Evolutionary conservation across 2,329 filamentous ascomycete species (phyloP).

Genomic region (Dactylellina cionopaga): DNA sequence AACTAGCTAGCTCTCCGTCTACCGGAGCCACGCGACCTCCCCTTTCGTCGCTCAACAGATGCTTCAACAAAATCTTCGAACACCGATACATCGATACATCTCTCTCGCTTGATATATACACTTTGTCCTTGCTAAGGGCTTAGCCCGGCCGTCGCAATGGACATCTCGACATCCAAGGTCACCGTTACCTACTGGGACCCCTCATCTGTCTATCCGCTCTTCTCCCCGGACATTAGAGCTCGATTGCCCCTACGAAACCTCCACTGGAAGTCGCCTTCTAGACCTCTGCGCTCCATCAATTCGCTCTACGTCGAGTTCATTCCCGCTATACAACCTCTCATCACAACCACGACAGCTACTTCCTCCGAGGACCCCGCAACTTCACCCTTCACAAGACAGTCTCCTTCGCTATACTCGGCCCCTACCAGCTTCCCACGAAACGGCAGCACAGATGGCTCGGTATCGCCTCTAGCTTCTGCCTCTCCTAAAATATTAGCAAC

Average conservation of each 20-base stretch:
- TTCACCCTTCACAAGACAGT: conserved; percentile 56
- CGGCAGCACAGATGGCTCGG: conserved; percentile 60
- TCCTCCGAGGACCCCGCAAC: conserved; percentile 60
- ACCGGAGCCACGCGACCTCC: conserved; percentile 19
- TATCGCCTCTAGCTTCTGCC: conserved; percentile 9
- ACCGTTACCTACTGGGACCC: conserved; percentile 91
- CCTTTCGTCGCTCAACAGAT: not conserved
- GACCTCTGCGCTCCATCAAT: conserved; percentile 90
- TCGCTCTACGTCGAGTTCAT: conserved; percentile 89
- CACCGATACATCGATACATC: no score
- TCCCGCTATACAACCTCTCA: conserved; percentile 68
- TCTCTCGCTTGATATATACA: no score
- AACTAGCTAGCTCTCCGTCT: conserved; percentile 29
- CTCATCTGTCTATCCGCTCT: conserved; percentile 82
- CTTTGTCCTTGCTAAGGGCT: not conserved
- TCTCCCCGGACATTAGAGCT: conserved; percentile 79
- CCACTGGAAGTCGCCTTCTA: conserved; percentile 94
- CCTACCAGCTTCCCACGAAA: conserved; percentile 53
- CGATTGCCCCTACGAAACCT: conserved; percentile 88
- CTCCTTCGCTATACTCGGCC: conserved; percentile 56
- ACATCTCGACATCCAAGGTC: conserved; percentile 40
- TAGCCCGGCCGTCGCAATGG: conserved; percentile 8
- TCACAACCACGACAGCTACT: conserved; percentile 57
- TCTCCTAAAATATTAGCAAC: conserved; percentile 20
- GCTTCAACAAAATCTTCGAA: not conserved